phyloP scores from a whole-genome alignment of 306 rosid genomes.

The Vigna unguiculata region DNA sequence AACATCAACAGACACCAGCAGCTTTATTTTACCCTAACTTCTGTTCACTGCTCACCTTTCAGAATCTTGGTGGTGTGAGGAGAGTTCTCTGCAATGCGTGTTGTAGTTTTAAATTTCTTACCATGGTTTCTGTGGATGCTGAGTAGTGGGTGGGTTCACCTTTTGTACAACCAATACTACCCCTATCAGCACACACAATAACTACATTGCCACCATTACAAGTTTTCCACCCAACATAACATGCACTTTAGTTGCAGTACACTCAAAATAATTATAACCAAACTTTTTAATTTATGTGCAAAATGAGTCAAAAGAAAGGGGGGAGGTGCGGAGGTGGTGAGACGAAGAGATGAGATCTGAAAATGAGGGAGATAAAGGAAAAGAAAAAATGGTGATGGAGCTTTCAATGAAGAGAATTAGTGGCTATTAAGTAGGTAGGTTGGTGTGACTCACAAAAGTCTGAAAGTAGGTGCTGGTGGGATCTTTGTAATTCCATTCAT shows the following conservation, averaged over 20 bases:
- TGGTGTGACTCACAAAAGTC: constrained; percentile 54
- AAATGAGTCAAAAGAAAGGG: too few species aligned
- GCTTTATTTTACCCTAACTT: constrained; percentile 38
- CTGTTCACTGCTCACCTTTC: constrained; percentile 13
- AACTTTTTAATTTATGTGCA: too few species aligned
- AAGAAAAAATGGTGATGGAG: constrained; percentile 30
- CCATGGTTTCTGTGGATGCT: constrained; percentile 8
- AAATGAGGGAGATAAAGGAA: neutral
- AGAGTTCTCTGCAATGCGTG: constrained; percentile 9
- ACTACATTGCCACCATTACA: neutral
- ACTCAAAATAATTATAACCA: too few species aligned
- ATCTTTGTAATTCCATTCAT: constrained; percentile 50
- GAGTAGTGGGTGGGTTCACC: constrained; percentile 24
- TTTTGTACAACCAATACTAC: constrained; percentile 26
- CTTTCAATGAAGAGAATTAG: constrained; percentile 45
- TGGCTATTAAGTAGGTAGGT: constrained; percentile 55
- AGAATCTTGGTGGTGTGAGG: constrained; percentile 4
- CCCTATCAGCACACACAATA: neutral
- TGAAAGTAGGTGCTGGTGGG: constrained; percentile 64
- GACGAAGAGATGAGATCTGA: too few species aligned
- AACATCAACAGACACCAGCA: constrained; percentile 35
- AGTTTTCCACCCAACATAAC: too few species aligned
- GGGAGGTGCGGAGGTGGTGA: too few species aligned
- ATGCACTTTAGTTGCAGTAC: too few species aligned
- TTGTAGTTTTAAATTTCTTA: constrained; percentile 1